Evolutionary conservation across 2,329 filamentous ascomycete species (phyloP).

Genomic region (Fusarium mexicanum): DNA sequence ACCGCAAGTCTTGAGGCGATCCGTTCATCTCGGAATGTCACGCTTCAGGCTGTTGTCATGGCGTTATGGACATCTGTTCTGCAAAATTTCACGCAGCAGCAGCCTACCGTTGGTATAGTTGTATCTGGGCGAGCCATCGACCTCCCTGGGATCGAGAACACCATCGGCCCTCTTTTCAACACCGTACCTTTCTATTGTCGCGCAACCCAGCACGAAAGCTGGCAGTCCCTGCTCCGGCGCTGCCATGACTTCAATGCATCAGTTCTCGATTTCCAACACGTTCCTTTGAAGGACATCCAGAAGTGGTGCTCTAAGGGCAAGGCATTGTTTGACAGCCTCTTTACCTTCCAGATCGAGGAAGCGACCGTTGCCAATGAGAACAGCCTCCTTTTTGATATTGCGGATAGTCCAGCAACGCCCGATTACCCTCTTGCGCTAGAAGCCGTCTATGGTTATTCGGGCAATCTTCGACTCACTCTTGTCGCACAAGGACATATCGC

Average conservation of each 20-base stretch:
- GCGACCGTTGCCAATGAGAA: slow-evolving; percentile 40
- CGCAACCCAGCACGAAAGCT: slow-evolving; percentile 58
- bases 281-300: slow-evolving; percentile 79
- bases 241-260: slow-evolving; percentile 78
- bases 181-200: slow-evolving; percentile 77
- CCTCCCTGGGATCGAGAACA: slow-evolving; percentile 69
- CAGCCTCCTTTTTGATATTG: slow-evolving; percentile 61
- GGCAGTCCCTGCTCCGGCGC: slow-evolving; percentile 66
- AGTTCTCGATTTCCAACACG: slow-evolving; percentile 75
- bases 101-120: slow-evolving; percentile 75
- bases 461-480: slow-evolving; percentile 64
- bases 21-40: slow-evolving; percentile 72
- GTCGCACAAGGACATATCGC: slow-evolving; percentile 62
- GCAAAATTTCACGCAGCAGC: slow-evolving; percentile 56
- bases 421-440: slow-evolving; percentile 86
- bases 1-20: slow-evolving; percentile 59
- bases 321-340: slow-evolving; percentile 80
- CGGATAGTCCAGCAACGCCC: slow-evolving; percentile 59
- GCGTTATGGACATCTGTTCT: slow-evolving; percentile 76
- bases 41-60: slow-evolving; percentile 82
- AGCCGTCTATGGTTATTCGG: slow-evolving; percentile 62
- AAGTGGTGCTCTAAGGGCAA: slow-evolving; percentile 75
- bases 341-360: slow-evolving; percentile 76
- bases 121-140: slow-evolving; percentile 81
- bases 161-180: slow-evolving; percentile 89